These are phyloP conservation scores for Globisporangium perplexum DNA, from an alignment of 352 stramenopile genomes.

Conservation along the genomic window DNA sequence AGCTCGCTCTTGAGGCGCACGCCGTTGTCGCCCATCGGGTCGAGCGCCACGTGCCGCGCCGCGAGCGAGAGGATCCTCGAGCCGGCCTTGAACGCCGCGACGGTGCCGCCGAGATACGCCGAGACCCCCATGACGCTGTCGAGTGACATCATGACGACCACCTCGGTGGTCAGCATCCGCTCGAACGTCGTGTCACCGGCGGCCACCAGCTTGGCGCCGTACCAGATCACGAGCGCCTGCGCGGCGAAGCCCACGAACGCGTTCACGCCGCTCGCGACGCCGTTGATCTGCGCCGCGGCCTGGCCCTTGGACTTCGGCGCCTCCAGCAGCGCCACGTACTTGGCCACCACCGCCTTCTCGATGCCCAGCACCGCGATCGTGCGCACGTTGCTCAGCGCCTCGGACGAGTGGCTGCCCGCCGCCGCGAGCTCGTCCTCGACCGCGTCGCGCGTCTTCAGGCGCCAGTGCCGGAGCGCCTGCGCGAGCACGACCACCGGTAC, in stretches of 20 bases:
- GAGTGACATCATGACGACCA: constrained; percentile 42
- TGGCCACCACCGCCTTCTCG: constrained; percentile 23
- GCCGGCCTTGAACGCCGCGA: constrained; percentile 25
- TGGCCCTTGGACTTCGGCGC: constrained; percentile 12
- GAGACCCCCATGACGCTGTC: constrained; percentile 21
- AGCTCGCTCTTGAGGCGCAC: neutral
- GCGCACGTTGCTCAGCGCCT: constrained; percentile 39
- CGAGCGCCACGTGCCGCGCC: constrained; percentile 1
- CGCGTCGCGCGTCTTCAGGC: constrained; percentile 11
- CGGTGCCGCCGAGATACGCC: constrained; percentile 18
- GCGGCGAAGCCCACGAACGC: constrained; percentile 34
- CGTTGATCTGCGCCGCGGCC: constrained; percentile 26
- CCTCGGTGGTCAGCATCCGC: constrained; percentile 33
- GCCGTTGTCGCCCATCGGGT: constrained; percentile 5
- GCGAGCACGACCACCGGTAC: constrained; percentile 15
- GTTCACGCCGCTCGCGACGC: constrained; percentile 50
- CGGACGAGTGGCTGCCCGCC: constrained; percentile 28
- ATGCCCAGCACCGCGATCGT: constrained; percentile 32
- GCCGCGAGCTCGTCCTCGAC: constrained; percentile 22
- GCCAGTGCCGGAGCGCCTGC: constrained; percentile 19
- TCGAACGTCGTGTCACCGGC: constrained; percentile 30
- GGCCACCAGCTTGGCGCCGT: constrained; percentile 37
- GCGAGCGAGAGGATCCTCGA: constrained; percentile 7
- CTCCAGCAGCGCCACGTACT: constrained; percentile 22
- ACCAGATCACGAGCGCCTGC: constrained; percentile 56